A percentile compares a stretch with the other conserved stretches of the same genome.
phyloP scores from a whole-genome alignment of 2,329 filamentous ascomycete genomes.

The Neonectria ditissima region DNA sequence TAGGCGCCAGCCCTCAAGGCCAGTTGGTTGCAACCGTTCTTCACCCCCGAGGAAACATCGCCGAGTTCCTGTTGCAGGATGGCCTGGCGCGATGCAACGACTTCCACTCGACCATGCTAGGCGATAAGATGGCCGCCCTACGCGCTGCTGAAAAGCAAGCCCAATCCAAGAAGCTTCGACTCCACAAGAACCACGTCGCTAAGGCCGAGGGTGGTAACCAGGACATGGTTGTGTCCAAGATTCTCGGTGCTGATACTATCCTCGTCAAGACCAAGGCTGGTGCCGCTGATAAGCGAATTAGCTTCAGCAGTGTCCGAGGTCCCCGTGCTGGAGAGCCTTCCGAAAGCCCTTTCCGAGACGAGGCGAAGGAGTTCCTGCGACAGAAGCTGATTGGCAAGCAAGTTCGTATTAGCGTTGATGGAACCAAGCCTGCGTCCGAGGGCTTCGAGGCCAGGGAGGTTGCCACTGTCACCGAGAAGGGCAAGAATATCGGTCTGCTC shows the following conservation, averaged over 20 bases:
- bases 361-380: conserved; percentile 95
- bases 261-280: conserved; percentile 87
- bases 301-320: conserved; percentile 90
- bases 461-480: conserved; percentile 84
- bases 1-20: conserved; percentile 89
- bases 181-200: conserved; percentile 85
- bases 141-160: conserved; percentile 89
- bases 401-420: conserved; percentile 88
- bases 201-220: conserved; percentile 74
- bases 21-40: conserved; percentile 89
- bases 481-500: conserved; percentile 86
- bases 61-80: conserved; percentile 88
- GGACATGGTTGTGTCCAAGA: conserved; percentile 86
- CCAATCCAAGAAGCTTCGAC: conserved; percentile 78
- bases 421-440: conserved; percentile 88
- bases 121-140: conserved; percentile 86
- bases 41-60: conserved; percentile 93
- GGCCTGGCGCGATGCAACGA: conserved; percentile 94
- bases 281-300: conserved; percentile 85
- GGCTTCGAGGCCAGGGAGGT: conserved; percentile 96
- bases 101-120: conserved; percentile 93
- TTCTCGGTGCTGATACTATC: conserved; percentile 90
- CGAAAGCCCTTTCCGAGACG: conserved; percentile 88
- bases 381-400: conserved; percentile 97
- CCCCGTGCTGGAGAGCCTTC: conserved; percentile 90